Percentiles rank a stretch among this genome's conserved stretches.
Conservation (phyloP, 345 rosid species). For the Clausena lansium region DNA sequence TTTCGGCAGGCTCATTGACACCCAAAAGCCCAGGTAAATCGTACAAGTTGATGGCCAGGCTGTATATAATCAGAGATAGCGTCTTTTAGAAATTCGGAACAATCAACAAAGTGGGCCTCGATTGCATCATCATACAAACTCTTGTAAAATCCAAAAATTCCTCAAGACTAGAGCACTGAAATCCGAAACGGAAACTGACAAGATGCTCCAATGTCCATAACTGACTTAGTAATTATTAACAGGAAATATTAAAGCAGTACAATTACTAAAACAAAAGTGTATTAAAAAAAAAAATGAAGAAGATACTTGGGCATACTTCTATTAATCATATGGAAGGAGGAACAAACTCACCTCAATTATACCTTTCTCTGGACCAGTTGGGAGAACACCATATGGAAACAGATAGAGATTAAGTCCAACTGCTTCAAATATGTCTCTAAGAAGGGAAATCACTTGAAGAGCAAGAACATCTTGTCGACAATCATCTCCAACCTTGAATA, state of each 20-base stretch:
- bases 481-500: constrained; percentile 93
- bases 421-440: constrained; percentile 86
- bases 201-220: not conserved
- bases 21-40: not conserved
- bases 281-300: not conserved
- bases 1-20: not conserved
- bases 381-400: constrained; percentile 98
- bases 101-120: not conserved
- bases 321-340: not conserved
- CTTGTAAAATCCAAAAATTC: too few relatives aligned
- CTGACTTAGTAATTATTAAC: not conserved
- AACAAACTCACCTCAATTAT: constrained; percentile 76
- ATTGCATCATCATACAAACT: not conserved
- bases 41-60: not conserved
- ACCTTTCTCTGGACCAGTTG: constrained; percentile 95
- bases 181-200: not conserved
- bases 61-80: not conserved
- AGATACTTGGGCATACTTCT: not conserved
- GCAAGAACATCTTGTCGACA: constrained; percentile 99
- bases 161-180: not conserved
- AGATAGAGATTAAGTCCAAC: constrained; percentile 83
- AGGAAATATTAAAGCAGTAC: not conserved
- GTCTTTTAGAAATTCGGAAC: not conserved
- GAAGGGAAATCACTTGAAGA: constrained; percentile 94
- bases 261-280: not conserved